Evolutionary conservation across 352 stramenopile species (phyloP).

Genomic region (Pythium aphanidermatum): DNA sequence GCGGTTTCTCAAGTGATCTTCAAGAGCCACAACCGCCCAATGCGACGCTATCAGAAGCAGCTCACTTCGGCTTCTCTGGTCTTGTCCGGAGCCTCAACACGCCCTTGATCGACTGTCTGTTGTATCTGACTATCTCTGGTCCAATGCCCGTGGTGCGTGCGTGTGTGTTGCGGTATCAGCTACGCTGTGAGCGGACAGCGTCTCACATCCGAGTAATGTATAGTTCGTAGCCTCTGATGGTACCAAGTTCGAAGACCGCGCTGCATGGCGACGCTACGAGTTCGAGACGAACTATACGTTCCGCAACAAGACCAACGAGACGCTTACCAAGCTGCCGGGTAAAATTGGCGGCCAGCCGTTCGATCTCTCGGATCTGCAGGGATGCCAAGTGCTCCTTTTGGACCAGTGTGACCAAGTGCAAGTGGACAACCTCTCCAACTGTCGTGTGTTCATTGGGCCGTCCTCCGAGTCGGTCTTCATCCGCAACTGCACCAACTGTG

Average conservation of each 20-base stretch:
- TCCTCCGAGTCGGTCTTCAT: conserved; percentile 88
- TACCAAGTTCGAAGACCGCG: conserved; percentile 78
- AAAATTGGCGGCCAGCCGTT: conserved; percentile 87
- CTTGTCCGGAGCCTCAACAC: too few relatives aligned
- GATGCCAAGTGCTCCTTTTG: conserved; percentile 79
- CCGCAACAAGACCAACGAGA: conserved; percentile 75
- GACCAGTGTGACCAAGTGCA: conserved; percentile 89
- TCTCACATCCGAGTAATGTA: conserved; percentile 7
- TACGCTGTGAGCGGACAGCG: neutral
- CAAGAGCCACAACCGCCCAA: conserved; percentile 13
- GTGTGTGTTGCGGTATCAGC: neutral
- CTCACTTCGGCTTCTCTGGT: too few relatives aligned
- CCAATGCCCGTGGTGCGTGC: conserved; percentile 7
- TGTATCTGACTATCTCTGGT: too few relatives aligned
- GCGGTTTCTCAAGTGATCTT: conserved; percentile 2
- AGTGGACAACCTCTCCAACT: conserved; percentile 86
- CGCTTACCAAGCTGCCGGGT: conserved; percentile 69
- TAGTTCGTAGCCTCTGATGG: conserved; percentile 85
- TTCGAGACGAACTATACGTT: conserved; percentile 92
- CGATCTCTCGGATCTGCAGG: conserved; percentile 73
- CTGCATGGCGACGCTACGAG: conserved; percentile 83
- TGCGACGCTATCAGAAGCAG: too few relatives aligned
- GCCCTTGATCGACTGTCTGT: too few relatives aligned
- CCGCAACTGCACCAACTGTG: conserved; percentile 85
- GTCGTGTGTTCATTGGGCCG: conserved; percentile 82